These are phyloP conservation scores for Ensete glaucum DNA, from an alignment of 176 grass and related monocot genomes.

Conservation along the genomic window DNA sequence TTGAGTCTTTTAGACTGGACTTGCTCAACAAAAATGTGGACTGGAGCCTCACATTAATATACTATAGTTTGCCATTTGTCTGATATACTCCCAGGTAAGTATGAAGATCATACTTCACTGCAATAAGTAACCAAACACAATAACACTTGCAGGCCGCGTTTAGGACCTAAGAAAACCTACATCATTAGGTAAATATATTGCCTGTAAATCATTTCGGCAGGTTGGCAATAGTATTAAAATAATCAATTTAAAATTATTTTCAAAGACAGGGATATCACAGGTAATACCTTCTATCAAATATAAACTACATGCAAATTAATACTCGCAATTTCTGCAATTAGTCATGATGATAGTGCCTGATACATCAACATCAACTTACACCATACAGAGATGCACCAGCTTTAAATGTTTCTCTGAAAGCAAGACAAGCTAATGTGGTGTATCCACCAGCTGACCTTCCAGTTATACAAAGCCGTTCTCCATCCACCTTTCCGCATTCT, in stretches of 20 bases:
- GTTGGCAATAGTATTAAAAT: too few relatives aligned
- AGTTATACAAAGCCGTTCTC: slow-evolving; percentile 75
- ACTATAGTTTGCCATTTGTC: background rate
- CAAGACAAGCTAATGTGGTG: slow-evolving; percentile 79
- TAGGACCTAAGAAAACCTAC: background rate
- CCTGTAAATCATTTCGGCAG: too few relatives aligned
- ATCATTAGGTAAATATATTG: too few relatives aligned
- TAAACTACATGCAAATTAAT: background rate
- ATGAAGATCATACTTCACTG: too few relatives aligned
- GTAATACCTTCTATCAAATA: too few relatives aligned
- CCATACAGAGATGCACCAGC: slow-evolving; percentile 96
- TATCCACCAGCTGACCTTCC: slow-evolving; percentile 88
- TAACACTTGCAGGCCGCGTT: background rate
- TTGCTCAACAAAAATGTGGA: background rate
- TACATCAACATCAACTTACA: slow-evolving; percentile 50
- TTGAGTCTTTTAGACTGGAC: background rate
- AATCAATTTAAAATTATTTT: too few relatives aligned
- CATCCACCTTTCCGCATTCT: slow-evolving; percentile 68
- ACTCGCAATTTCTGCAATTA: background rate
- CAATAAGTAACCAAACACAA: too few relatives aligned
- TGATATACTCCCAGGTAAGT: too few relatives aligned
- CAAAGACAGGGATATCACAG: too few relatives aligned
- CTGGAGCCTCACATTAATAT: background rate
- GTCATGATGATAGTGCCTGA: background rate
- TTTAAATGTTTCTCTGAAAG: slow-evolving; percentile 85